These are phyloP conservation scores for Tranzscheliella williamsii DNA, from an alignment of 1,284 basidiomycete genomes.

Conservation along the genomic window DNA sequence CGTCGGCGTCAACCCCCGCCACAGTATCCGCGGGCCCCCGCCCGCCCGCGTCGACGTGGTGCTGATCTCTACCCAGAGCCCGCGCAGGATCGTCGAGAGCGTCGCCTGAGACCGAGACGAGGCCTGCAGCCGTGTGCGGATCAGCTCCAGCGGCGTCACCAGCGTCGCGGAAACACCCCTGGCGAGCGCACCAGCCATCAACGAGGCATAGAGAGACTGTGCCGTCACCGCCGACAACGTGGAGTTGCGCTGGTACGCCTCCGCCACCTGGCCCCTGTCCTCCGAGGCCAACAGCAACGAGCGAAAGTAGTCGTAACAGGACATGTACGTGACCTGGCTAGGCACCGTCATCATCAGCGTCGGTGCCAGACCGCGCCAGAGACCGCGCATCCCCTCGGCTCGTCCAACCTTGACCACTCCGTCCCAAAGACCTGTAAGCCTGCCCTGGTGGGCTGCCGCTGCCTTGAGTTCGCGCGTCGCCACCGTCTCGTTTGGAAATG, in stretches of 20 bases:
- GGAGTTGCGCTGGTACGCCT: constrained; percentile 5
- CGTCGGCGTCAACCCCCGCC: constrained; percentile 87
- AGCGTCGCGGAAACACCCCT: constrained; percentile 78
- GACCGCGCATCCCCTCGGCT: constrained; percentile 50
- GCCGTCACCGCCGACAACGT: constrained; percentile 36
- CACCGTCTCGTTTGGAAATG: constrained; percentile 33
- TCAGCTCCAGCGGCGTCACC: constrained; percentile 86
- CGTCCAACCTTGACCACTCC: constrained; percentile 54
- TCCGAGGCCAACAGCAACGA: constrained; percentile 53
- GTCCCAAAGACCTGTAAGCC: constrained; percentile 53
- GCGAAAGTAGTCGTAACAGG: constrained; percentile 89
- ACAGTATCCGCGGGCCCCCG: constrained; percentile 73
- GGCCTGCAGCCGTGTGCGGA: constrained; percentile 85
- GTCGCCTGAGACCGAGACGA: constrained; percentile 24
- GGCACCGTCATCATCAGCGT: constrained; percentile 77
- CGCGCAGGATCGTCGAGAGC: constrained; percentile 36
- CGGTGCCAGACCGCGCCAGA: constrained; percentile 58
- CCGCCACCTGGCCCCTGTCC: constrained; percentile 5
- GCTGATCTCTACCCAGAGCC: constrained; percentile 40
- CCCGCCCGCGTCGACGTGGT: constrained; percentile 10
- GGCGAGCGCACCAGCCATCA: constrained; percentile 80
- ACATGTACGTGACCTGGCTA: constrained; percentile 89
- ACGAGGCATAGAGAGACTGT: constrained; percentile 66
- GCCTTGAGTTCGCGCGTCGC: constrained; percentile 34
- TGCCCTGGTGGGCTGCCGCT: constrained; percentile 22